Base-by-base conservation (phyloP, 192 early-diverging fungal species). In the Coemansia reversa region DNA sequence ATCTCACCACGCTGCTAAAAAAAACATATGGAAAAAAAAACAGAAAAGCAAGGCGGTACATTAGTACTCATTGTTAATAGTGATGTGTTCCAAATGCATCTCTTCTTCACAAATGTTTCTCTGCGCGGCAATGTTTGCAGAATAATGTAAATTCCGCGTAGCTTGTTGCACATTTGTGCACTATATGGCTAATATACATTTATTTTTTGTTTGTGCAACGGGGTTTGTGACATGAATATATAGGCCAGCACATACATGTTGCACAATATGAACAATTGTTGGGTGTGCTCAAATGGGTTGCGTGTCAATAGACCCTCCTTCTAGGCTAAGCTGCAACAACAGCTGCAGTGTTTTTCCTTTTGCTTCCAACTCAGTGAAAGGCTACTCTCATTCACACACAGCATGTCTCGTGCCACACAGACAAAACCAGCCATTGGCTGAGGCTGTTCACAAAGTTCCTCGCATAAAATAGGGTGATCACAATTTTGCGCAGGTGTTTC, bases 1-100 rank as follows among this genome's bases (percentile, higher is more conserved):
- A 91, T 88, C 23, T 67, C 70, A 30, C 27, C 55, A 32, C 90
- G 86, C 69, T 86, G 75, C 86, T 81, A 45, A 9, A 45, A 45
- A 45, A 45, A 45, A 35, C 33, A 35, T 35, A 0, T 16, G 39
- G 14, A 3, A 16, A 45, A 45, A 39, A 16, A 45, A 3, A 3
- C 27, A 27, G 3, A 45, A 45, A 45, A 45, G 39, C 8, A 3
- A 3, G 33, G 11, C 27, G 33, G 33, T 12, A 45, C 39, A 45
- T 45, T 45, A 45, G 39, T 45, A 12, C 3, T 16, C 39, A 45
- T 45, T 45, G 6, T 45, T 14, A 45, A 45, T 45, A 16, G 39
- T 45, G 3, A 5, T 4, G 39, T 45, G 39, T 45, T 45, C 39
- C 39, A 16, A 45, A 45, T 45, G 14, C 14, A 3, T 27, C 27